These are phyloP conservation scores for Aphanomyces astaci DNA, from an alignment of 352 stramenopile genomes.

Conservation along the genomic window DNA sequence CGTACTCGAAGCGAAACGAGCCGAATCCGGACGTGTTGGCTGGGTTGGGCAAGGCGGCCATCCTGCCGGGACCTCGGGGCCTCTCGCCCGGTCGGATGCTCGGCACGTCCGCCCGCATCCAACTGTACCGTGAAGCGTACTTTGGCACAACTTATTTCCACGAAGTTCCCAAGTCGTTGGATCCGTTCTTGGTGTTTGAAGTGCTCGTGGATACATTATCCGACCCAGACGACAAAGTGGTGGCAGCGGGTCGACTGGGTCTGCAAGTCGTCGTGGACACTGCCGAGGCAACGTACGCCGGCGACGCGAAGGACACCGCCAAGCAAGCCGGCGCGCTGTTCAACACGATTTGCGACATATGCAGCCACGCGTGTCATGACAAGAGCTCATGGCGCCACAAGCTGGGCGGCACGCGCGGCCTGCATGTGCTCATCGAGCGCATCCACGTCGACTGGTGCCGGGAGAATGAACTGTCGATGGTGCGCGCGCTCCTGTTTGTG, in stretches of 20 bases:
- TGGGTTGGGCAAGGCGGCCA: constrained; percentile 57
- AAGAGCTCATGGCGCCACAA: constrained; percentile 81
- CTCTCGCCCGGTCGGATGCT: constrained; percentile 71
- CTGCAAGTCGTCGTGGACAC: constrained; percentile 49
- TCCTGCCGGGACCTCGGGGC: constrained; percentile 66
- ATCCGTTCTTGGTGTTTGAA: constrained; percentile 61
- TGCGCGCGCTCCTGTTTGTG: constrained; percentile 82
- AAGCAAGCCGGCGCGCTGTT: constrained; percentile 59
- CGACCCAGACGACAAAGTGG: constrained; percentile 46
- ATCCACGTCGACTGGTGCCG: constrained; percentile 71
- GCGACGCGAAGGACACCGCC: constrained; percentile 34
- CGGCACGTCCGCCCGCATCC: constrained; percentile 68
- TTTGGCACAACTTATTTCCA: constrained; percentile 59
- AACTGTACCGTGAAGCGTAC: constrained; percentile 60
- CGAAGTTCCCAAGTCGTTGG: constrained; percentile 37
- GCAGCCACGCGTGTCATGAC: constrained; percentile 79
- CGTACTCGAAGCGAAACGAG: constrained; percentile 42
- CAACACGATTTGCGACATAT: constrained; percentile 70
- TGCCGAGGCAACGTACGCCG: constrained; percentile 28
- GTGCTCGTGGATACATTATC: constrained; percentile 55
- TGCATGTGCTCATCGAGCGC: constrained; percentile 55
- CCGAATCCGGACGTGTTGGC: constrained; percentile 64
- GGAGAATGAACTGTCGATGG: constrained; percentile 79
- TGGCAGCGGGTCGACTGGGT: constrained; percentile 46
- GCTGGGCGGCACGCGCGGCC: constrained; percentile 59